Percentiles rank a stretch among this genome's conserved stretches.
phyloP scores from a whole-genome alignment of 371 early-diverging fungal species.

The Lichtheimia hyalospora region DNA sequence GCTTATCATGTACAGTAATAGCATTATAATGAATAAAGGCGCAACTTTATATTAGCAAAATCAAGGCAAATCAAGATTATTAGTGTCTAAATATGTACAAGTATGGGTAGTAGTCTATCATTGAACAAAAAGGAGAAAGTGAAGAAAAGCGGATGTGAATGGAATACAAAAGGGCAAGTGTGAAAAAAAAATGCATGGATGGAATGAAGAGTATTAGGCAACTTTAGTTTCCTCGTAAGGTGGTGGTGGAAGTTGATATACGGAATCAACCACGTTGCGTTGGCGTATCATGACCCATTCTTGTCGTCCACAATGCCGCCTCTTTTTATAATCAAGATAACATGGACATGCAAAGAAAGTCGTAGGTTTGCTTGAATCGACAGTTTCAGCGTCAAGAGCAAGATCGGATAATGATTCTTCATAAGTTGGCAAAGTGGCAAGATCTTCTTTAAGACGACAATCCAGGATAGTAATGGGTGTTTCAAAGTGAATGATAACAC shows the following conservation, averaged over 20 bases:
- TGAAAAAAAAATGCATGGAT: background rate
- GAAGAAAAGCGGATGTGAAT: background rate
- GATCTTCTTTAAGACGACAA: constrained; percentile 47
- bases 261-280: constrained; percentile 3
- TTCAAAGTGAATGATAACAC: constrained; percentile 33
- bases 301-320: constrained; percentile 17
- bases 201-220: background rate
- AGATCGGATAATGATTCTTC: constrained; percentile 33
- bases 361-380: constrained; percentile 12
- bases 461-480: constrained; percentile 49
- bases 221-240: constrained; percentile 4
- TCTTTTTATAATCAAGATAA: constrained; percentile 44
- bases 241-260: constrained; percentile 9
- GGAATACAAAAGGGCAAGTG: background rate
- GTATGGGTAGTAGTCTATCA: too few relatives aligned
- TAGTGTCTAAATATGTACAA: too few relatives aligned
- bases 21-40: too few relatives aligned
- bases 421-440: constrained; percentile 40
- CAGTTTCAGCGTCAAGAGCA: constrained; percentile 22
- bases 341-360: constrained; percentile 47
- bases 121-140: background rate
- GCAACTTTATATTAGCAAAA: too few relatives aligned
- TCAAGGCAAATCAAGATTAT: too few relatives aligned
- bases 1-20: too few relatives aligned
- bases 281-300: constrained; percentile 34